Evolutionary conservation across 768 basidiomycete genomes (phyloP), one percentile per base, ranked within the genome.

Genomic region (Podaxis sp.): DNA sequence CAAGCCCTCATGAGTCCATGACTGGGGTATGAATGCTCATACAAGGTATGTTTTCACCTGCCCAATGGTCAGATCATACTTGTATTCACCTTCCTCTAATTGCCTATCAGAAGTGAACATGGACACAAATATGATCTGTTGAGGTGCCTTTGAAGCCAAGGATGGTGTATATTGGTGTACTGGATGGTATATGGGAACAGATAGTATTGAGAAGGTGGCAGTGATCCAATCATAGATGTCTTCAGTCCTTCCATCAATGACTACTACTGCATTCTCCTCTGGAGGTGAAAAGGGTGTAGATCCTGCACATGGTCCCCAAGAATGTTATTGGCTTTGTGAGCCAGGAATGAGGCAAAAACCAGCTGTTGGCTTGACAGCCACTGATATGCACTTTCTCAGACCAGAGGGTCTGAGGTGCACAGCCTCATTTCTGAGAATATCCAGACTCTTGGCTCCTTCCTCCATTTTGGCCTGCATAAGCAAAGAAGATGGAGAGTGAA

Each of bases 181-280:
- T 74, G 57, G 71, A 64, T 1, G 78, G 76, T 17, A 82, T 75
- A 56, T 81, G 82, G 12, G 82, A 78, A 15, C 86, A 82, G 69
- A 97, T 87, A 40, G 89, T 86, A 57, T 83, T 82, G 48, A 96
- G 78, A 53, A 98, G 82, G 76, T 99, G 64, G 92, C 94, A 17
- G 96, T 97, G 67, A 98, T 94, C 96, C 96, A 99, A 30, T 96
- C 95, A 72, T 92, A 99, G n/a, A 98, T 93, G 37, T 94, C 96
- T 75, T 98, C 96, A 71, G 98, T 95, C 66, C 87, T 79, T 6
- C 96, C 96, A 66, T 97, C 96, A 95, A 98, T 96, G 65, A 98
- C 88, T 46, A 83, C 85, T 37, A 96, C 94, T 2, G 84, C 86
- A 53, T 87, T 86, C 65, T 79, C 77, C 26, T 82, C 72, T 0